These are phyloP conservation scores for Amyloporia xantha DNA, from an alignment of 768 basidiomycete genomes.

Conservation along the genomic window DNA sequence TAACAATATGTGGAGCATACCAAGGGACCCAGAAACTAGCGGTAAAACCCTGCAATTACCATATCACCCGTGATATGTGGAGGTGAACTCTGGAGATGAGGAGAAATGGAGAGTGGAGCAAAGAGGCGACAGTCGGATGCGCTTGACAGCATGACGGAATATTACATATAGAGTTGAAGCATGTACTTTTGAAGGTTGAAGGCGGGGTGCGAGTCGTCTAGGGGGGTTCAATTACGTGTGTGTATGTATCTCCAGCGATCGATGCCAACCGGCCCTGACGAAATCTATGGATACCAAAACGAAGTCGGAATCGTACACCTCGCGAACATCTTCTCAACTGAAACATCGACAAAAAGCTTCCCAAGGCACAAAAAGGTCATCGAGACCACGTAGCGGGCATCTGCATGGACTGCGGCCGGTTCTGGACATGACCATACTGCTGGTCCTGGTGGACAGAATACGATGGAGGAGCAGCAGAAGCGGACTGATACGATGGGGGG, in stretches of 20 bases:
- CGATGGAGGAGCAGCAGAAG: constrained; percentile 2
- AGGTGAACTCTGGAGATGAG: not conserved
- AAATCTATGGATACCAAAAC: not conserved
- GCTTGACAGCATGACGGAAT: not conserved
- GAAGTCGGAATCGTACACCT: not conserved
- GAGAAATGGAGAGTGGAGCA: not conserved
- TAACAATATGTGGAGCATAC: not conserved
- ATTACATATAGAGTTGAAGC: not conserved
- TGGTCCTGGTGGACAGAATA: constrained; percentile 1
- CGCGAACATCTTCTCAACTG: not conserved
- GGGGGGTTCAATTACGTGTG: not conserved
- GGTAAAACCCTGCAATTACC: not conserved
- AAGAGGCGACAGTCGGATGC: not conserved
- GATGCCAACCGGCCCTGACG: not conserved
- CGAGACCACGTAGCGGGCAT: constrained; percentile 1
- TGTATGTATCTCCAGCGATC: not conserved
- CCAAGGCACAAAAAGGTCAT: no score
- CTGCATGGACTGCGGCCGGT: not conserved
- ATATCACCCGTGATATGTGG: not conserved
- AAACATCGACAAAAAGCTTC: no score
- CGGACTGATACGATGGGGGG: constrained; percentile 8
- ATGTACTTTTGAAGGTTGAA: not conserved
- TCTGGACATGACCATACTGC: not conserved
- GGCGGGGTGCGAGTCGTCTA: not conserved
- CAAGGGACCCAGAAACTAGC: not conserved